phyloP scores from a whole-genome alignment of 2,329 filamentous ascomycete genomes.

The Bipolaris oryzae region DNA sequence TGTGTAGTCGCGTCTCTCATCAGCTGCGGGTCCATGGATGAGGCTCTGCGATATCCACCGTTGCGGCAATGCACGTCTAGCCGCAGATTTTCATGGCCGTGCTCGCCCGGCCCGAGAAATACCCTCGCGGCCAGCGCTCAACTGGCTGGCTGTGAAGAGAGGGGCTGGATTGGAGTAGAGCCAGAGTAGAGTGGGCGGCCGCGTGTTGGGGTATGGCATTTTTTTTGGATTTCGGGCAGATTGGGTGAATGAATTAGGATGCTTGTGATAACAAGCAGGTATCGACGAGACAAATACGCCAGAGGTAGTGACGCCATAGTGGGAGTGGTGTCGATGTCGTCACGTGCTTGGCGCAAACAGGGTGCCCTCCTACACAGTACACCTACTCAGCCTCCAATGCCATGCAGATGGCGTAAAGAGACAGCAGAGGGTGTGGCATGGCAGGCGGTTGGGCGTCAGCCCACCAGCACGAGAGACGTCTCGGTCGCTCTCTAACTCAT shows the following conservation, averaged over 20 bases:
- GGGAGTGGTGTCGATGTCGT: not conserved
- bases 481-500: not conserved
- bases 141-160: not conserved
- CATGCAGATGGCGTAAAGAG: not conserved
- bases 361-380: too few relatives aligned
- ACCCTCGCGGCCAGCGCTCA: not conserved
- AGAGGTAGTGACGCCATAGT: not conserved
- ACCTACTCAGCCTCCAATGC: not conserved
- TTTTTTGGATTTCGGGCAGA: not conserved
- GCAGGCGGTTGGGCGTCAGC: not conserved
- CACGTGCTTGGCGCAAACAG: not conserved
- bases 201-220: not conserved
- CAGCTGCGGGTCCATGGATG: constrained; percentile 6
- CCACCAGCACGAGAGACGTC: not conserved
- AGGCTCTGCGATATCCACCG: constrained; percentile 16
- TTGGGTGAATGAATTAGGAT: not conserved
- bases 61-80: constrained; percentile 18
- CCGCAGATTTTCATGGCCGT: constrained; percentile 16
- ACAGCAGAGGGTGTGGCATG: not conserved
- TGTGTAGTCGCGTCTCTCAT: not conserved
- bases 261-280: not conserved
- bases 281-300: not conserved
- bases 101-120: constrained; percentile 10
- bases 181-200: too few relatives aligned
- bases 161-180: constrained; percentile 4